Percentiles rank a stretch among this genome's conserved stretches.
Conservation (phyloP, 2,329 filamentous ascomycete species). For the Sphaerulina vaccinii region DNA sequence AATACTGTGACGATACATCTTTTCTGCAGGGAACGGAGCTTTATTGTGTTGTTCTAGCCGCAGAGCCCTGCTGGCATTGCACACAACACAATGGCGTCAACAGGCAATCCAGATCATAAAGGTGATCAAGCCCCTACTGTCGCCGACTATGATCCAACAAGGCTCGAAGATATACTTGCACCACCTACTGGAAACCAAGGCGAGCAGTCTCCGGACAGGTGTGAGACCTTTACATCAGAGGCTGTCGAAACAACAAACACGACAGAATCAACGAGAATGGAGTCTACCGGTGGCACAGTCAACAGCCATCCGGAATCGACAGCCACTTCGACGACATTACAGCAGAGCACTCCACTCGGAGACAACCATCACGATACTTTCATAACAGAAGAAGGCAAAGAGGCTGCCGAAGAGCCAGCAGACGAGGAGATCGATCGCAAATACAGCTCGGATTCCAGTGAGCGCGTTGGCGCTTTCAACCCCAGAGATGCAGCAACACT, state of each 20-base stretch:
- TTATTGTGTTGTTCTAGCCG: conserved; percentile 5
- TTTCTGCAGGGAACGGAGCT: not conserved
- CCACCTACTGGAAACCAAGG: conserved; percentile 16
- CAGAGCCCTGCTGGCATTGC: not conserved
- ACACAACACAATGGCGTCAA: conserved; percentile 15
- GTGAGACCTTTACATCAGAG: conserved; percentile 7
- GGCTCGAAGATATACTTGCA: conserved; percentile 16
- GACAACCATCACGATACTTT: conserved; percentile 20
- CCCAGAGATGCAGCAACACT: conserved; percentile 22
- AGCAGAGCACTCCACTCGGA: not conserved
- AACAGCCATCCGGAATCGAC: conserved; percentile 15
- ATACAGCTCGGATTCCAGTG: conserved; percentile 12
- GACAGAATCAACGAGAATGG: conserved; percentile 9
- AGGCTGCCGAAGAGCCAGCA: conserved; percentile 28
- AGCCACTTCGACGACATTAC: conserved; percentile 12
- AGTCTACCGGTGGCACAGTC: conserved; percentile 16
- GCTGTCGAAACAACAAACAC: conserved; percentile 9
- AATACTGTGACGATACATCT: conserved; percentile 1
- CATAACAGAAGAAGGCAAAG: conserved; percentile 31
- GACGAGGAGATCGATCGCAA: conserved; percentile 19
- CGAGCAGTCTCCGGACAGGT: conserved; percentile 17
- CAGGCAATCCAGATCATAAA: conserved; percentile 8
- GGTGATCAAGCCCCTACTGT: conserved; percentile 10
- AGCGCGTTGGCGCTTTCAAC: conserved; percentile 22
- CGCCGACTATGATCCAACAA: conserved; percentile 19